Evolutionary conservation across 805 yeast genomes (phyloP).

Genomic region (Ogataea populi-albae): DNA sequence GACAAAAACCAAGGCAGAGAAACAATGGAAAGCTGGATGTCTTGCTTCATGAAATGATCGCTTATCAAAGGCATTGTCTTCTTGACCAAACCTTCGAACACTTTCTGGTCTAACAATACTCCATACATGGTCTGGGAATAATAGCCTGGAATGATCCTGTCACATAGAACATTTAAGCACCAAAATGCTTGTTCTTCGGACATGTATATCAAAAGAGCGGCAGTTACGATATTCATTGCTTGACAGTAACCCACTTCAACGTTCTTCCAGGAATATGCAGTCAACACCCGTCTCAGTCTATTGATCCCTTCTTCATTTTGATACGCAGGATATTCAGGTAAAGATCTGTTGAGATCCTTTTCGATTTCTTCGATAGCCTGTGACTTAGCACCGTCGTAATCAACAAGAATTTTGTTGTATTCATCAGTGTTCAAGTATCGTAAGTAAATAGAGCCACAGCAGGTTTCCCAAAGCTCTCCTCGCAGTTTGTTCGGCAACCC

Average conservation of each 20-base stretch:
- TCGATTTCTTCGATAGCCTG: conserved; percentile 95
- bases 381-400: conserved; percentile 62
- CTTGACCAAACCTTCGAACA: conserved; percentile 85
- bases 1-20: conserved; percentile 97
- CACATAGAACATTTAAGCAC: conserved; percentile 80
- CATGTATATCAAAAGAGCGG: conserved; percentile 76
- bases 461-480: conserved; percentile 95
- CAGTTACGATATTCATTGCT: conserved; percentile 94
- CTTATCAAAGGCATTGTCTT: conserved; percentile 86
- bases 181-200: conserved; percentile 98
- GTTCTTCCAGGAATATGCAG: conserved; percentile 95
- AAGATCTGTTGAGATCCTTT: conserved; percentile 88
- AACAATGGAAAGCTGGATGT: conserved; percentile 89
- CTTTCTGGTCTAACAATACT: conserved; percentile 88
- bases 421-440: conserved; percentile 61
- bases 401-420: conserved; percentile 56
- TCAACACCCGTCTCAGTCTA: conserved; percentile 79
- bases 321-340: conserved; percentile 95
- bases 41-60: conserved; percentile 73
- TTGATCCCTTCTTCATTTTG: conserved; percentile 83
- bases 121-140: conserved; percentile 98
- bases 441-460: conserved; percentile 79
- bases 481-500: conserved; percentile 93
- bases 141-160: conserved; percentile 87
- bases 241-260: conserved; percentile 98